A percentile compares a stretch with the other conserved stretches of the same genome.
Evolutionary conservation across 2,329 filamentous ascomycete genomes (phyloP).

Genomic region (Venturia aucupariae): DNA sequence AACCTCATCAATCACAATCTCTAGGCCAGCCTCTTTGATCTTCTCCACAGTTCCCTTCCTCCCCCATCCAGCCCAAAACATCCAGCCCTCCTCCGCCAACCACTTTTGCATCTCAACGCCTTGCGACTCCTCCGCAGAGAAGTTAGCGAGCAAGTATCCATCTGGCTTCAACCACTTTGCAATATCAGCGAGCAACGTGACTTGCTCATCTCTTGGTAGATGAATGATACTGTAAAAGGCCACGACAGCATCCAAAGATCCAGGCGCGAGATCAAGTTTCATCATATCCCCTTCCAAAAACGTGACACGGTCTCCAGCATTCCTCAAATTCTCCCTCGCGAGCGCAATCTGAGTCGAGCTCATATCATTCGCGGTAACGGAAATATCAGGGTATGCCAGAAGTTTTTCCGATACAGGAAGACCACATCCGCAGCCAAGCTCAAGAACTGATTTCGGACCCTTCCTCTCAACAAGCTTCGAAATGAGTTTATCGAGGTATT

Average conservation of each 20-base stretch:
- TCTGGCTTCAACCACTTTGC: slow-evolving; percentile 42
- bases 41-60: slow-evolving; percentile 21
- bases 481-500: slow-evolving; percentile 9
- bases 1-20: slow-evolving; percentile 20
- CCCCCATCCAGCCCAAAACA: slow-evolving; percentile 36
- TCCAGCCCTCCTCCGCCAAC: slow-evolving; percentile 26
- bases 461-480: not conserved
- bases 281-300: slow-evolving; percentile 36
- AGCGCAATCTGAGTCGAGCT: slow-evolving; percentile 31
- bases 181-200: slow-evolving; percentile 36
- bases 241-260: slow-evolving; percentile 39
- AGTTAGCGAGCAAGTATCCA: slow-evolving; percentile 42
- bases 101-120: slow-evolving; percentile 21
- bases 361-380: slow-evolving; percentile 36
- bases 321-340: slow-evolving; percentile 21
- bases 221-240: slow-evolving; percentile 49
- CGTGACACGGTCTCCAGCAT: slow-evolving; percentile 17
- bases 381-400: slow-evolving; percentile 19
- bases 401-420: slow-evolving; percentile 23
- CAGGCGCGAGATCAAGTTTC: slow-evolving; percentile 25
- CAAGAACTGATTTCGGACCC: not conserved
- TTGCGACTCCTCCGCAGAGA: slow-evolving; percentile 25
- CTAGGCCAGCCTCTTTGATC: slow-evolving; percentile 16
- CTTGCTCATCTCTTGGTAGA: slow-evolving; percentile 44
- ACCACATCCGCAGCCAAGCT: slow-evolving; percentile 20